Conservation (phyloP, 2,329 filamentous ascomycete genomes). For the Aspergillus sp. region DNA sequence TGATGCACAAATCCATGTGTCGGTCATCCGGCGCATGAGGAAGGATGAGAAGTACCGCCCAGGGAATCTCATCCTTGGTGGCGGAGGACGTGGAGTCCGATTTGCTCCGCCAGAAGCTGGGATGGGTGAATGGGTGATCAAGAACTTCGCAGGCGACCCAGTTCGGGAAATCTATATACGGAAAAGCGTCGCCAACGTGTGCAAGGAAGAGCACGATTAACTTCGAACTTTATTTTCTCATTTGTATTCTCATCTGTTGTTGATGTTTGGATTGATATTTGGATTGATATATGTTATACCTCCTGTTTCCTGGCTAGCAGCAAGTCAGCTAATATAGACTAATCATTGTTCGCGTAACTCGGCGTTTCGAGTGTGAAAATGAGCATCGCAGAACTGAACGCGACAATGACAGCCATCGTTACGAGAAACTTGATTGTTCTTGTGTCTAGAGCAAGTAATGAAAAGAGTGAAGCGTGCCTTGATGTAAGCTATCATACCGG, state of each 20-base stretch:
- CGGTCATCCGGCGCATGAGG: constrained; percentile 71
- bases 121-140: constrained; percentile 70
- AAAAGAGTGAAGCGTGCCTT: background rate
- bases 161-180: constrained; percentile 68
- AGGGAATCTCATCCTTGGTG: constrained; percentile 76
- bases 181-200: constrained; percentile 36
- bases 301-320: background rate
- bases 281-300: background rate
- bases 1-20: constrained; percentile 69
- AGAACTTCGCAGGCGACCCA: constrained; percentile 63
- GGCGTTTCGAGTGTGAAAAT: background rate
- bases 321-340: background rate
- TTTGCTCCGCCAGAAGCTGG: constrained; percentile 61
- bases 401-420: background rate
- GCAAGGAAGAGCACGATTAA: constrained; percentile 24
- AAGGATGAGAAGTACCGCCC: constrained; percentile 66
- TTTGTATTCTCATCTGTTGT: background rate
- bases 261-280: background rate
- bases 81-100: constrained; percentile 69
- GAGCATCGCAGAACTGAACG: background rate
- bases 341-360: background rate
- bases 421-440: background rate
- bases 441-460: background rate
- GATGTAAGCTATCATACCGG: constrained; percentile 10
- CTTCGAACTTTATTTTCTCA: background rate